Conservation (phyloP, 768 basidiomycete species). For the Auricularia heimuer region DNA sequence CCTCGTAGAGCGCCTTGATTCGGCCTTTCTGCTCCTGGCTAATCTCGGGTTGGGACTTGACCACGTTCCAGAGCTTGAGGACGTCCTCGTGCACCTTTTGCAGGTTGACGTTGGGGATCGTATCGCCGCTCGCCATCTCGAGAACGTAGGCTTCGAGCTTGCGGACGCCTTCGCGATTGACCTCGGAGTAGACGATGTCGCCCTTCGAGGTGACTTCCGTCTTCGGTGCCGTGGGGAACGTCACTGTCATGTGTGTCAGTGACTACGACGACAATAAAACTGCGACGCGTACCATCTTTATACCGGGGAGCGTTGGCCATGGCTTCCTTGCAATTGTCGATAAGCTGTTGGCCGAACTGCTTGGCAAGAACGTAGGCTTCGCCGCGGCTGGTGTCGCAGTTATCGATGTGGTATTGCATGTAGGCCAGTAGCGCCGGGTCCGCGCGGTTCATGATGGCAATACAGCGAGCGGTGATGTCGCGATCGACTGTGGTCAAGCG, state of each 20-base stretch:
- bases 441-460: constrained; percentile 94
- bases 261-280: not conserved
- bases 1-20: constrained; percentile 91
- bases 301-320: constrained; percentile 79
- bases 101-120: constrained; percentile 80
- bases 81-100: constrained; percentile 98
- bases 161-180: constrained; percentile 90
- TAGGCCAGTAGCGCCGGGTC: constrained; percentile 85
- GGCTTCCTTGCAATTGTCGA: constrained; percentile 86
- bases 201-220: constrained; percentile 91
- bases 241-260: constrained; percentile 42
- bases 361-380: constrained; percentile 93
- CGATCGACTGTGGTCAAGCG: constrained; percentile 89
- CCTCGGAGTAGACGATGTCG: constrained; percentile 90
- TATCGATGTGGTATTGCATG: constrained; percentile 93
- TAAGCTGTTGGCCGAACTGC: constrained; percentile 90
- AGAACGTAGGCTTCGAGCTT: constrained; percentile 97
- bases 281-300: constrained; percentile 72
- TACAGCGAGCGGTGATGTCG: constrained; percentile 94
- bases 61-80: constrained; percentile 92
- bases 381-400: constrained; percentile 68
- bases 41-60: constrained; percentile 94
- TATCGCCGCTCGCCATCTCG: constrained; percentile 95
- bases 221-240: constrained; percentile 95
- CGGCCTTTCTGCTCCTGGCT: constrained; percentile 94